phyloP scores from a whole-genome alignment of 257 asterid species.

The Gynochthodes officinalis region DNA sequence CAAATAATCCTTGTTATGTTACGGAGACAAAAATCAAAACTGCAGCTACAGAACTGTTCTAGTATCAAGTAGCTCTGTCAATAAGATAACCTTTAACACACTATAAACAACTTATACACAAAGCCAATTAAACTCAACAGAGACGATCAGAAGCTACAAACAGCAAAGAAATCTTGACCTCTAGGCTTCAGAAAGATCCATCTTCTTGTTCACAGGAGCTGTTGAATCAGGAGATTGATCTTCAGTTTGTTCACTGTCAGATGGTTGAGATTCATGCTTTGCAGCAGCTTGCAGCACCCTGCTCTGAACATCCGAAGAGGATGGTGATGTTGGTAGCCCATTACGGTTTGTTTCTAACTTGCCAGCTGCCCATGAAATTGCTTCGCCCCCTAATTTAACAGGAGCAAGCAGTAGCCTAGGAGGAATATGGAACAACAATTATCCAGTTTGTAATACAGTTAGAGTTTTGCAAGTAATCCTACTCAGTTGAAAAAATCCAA shows the following conservation, averaged over 20 bases:
- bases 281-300: slow-evolving; percentile 96
- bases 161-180: neutral
- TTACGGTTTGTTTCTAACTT: slow-evolving; percentile 61
- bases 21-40: neutral
- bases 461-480: neutral
- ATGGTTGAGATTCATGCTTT: slow-evolving; percentile 81
- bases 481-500: neutral
- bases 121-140: neutral
- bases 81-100: neutral
- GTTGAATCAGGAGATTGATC: slow-evolving; percentile 35
- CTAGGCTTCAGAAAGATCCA: slow-evolving; percentile 73
- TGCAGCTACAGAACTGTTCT: too few relatives aligned
- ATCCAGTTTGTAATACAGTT: neutral
- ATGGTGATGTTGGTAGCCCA: slow-evolving; percentile 86
- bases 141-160: neutral
- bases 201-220: slow-evolving; percentile 42
- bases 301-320: slow-evolving; percentile 77
- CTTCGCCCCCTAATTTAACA: slow-evolving; percentile 59
- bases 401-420: slow-evolving; percentile 62
- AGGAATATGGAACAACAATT: slow-evolving; percentile 12
- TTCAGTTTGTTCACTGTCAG: slow-evolving; percentile 45
- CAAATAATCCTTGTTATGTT: too few relatives aligned
- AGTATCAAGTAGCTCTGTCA: neutral
- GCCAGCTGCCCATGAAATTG: slow-evolving; percentile 70
- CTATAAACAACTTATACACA: neutral